Evolutionary conservation across 2,329 filamentous ascomycete species (phyloP).

Genomic region (Sporothrix mexicana): DNA sequence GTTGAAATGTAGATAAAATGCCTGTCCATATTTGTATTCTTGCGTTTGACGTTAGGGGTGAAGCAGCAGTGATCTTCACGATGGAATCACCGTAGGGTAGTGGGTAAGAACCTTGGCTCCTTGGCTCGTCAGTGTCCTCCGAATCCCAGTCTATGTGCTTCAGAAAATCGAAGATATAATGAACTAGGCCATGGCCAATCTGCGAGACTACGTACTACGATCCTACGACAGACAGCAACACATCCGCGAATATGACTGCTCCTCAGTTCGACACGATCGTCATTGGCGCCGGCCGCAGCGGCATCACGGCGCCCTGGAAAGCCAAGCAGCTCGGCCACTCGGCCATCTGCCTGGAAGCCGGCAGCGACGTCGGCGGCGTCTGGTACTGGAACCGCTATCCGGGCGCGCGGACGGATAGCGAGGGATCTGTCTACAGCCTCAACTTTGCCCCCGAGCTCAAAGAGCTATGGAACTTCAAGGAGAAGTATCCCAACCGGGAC

Average conservation of each 20-base stretch:
- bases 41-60: not conserved
- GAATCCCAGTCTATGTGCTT: not conserved
- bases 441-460: constrained; percentile 60
- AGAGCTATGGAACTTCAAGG: constrained; percentile 57
- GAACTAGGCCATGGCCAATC: too few species aligned
- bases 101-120: not conserved
- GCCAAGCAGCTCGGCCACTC: constrained; percentile 57
- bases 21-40: too few species aligned
- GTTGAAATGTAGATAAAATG: too few species aligned
- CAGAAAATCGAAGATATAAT: not conserved
- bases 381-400: constrained; percentile 81
- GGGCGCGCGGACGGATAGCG: constrained; percentile 74
- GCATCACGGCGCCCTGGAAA: constrained; percentile 74
- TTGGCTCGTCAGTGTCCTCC: too few species aligned
- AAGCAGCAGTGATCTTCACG: not conserved
- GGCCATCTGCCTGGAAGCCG: constrained; percentile 71
- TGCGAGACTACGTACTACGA: too few species aligned
- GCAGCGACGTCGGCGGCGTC: constrained; percentile 72
- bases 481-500: constrained; percentile 21
- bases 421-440: constrained; percentile 66
- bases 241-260: not conserved
- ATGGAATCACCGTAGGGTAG: not conserved
- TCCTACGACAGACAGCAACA: too few species aligned
- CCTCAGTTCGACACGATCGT: constrained; percentile 60
- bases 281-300: constrained; percentile 75